Evolutionary conservation across 495 filamentous ascomycete species (phyloP), one percentile per base, ranked within the genome.

Genomic region (Tirmania nivea): DNA sequence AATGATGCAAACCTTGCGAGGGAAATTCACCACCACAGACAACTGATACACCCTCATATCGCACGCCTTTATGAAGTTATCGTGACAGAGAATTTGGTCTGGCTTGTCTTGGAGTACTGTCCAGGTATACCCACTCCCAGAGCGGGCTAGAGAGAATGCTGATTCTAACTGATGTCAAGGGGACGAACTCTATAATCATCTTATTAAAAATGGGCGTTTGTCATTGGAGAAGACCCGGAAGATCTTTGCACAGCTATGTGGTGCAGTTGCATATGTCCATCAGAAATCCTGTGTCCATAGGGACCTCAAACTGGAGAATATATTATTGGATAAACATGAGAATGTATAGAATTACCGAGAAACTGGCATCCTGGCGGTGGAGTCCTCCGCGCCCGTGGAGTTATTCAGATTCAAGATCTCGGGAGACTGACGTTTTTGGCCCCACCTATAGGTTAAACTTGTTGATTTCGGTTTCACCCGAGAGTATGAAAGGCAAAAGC

Each of bases 381-480:
- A 31, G 25, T 31, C 25, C 25, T 31, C 25, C 25, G 25, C 25
- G 7, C 7, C 25, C 25, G 25, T 31, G 25, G 25, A 31, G 25
- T 31, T 31, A 31, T 47, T 47, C 42, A 47, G 42, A 47, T 6
- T 5, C 14, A 47, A 47, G 19, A 47, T 3, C 14, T 14, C 42
- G 10, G 9, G 42, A 14, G 42, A 6, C 42, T 47, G 14, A 19
- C 42, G 5, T n/a, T n/a, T 19, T 14, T 19, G 19, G 19, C 19
- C 42, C 42, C 9, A n/a, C 14, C 16, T 17, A 8, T 21, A 65
- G 62, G 90, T 97, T 58, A 97, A 97, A 70, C 73, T 97, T n/a
- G 90, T 87, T 65, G 90, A 97, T 64, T 97, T 97, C 67, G 90
- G 90, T 9, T 97, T 97, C 63, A 97, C 90, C 10, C 74, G 90